These are phyloP conservation scores for Conringia planisiliqua DNA, from an alignment of 345 rosid genomes.

Conservation along the genomic window DNA sequence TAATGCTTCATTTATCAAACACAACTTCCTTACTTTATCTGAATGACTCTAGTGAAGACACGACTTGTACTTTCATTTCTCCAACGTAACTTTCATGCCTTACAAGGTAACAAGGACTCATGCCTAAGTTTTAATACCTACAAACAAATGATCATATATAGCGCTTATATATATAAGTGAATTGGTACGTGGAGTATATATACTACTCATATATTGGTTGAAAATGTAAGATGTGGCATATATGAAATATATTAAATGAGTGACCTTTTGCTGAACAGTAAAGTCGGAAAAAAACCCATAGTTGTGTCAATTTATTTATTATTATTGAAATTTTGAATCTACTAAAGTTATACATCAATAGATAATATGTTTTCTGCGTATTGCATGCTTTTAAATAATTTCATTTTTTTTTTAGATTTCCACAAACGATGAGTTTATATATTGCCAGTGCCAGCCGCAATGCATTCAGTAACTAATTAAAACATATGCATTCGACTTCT, in stretches of 20 bases:
- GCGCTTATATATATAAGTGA: not conserved
- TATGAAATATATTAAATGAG: no score
- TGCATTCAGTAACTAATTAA: not conserved
- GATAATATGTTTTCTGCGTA: no score
- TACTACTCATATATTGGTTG: not conserved
- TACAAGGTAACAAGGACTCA: not conserved
- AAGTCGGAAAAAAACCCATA: no score
- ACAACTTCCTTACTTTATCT: constrained; percentile 24
- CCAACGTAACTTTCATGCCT: constrained; percentile 11
- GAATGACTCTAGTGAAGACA: constrained; percentile 6
- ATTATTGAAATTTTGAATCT: no score
- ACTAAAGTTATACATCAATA: no score
- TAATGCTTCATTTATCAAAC: constrained; percentile 24
- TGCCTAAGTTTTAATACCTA: not conserved
- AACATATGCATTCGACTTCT: not conserved
- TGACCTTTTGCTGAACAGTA: no score
- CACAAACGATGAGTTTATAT: no score
- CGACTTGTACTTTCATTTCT: constrained; percentile 10
- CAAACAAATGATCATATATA: not conserved
- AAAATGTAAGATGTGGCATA: not conserved
- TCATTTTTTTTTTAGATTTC: no score
- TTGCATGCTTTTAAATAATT: no score
- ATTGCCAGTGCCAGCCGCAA: no score
- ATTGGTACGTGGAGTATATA: not conserved
- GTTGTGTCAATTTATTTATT: no score